Conservation (phyloP, 208 protist genomes). For the Leishmania aethiopica region DNA sequence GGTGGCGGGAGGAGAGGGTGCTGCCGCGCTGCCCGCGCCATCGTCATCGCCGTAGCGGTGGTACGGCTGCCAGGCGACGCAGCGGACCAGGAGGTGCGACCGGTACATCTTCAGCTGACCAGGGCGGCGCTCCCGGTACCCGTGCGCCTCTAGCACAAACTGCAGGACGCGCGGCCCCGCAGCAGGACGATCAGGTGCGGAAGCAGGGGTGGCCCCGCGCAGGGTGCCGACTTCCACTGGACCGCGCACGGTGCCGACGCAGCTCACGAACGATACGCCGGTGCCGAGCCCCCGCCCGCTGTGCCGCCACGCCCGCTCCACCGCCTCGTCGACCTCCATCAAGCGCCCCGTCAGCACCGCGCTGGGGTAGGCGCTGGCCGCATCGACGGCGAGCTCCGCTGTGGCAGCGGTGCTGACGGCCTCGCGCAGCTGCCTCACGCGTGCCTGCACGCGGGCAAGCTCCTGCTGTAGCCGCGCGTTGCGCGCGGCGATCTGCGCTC, state of each 20-base stretch:
- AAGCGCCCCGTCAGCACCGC: constrained; percentile 26
- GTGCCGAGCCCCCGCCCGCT: constrained; percentile 33
- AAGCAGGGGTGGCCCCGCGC: constrained; percentile 8
- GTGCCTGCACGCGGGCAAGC: constrained; percentile 13
- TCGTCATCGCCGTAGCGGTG: constrained; percentile 5
- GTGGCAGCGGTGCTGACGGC: background rate
- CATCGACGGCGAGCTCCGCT: background rate
- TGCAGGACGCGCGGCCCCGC: constrained; percentile 44
- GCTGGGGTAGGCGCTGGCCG: constrained; percentile 22
- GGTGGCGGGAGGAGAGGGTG: background rate
- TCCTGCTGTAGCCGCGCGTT: constrained; percentile 33
- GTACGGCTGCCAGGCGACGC: constrained; percentile 28
- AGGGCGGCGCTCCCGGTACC: constrained; percentile 55
- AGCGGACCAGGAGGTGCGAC: constrained; percentile 51
- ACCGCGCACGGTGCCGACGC: constrained; percentile 42
- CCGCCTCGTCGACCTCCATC: constrained; percentile 25
- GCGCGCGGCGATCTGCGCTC: constrained; percentile 22
- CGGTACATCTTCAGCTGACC: constrained; percentile 67
- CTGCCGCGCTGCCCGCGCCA: constrained; percentile 1
- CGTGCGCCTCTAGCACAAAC: constrained; percentile 56
- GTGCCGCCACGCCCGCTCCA: constrained; percentile 13
- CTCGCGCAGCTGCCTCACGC: constrained; percentile 19
- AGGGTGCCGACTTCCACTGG: constrained; percentile 31
- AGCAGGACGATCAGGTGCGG: background rate
- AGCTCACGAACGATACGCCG: constrained; percentile 28